Base-by-base conservation (phyloP, 352 stramenopile genomes). In the Pythium dissimile region DNA sequence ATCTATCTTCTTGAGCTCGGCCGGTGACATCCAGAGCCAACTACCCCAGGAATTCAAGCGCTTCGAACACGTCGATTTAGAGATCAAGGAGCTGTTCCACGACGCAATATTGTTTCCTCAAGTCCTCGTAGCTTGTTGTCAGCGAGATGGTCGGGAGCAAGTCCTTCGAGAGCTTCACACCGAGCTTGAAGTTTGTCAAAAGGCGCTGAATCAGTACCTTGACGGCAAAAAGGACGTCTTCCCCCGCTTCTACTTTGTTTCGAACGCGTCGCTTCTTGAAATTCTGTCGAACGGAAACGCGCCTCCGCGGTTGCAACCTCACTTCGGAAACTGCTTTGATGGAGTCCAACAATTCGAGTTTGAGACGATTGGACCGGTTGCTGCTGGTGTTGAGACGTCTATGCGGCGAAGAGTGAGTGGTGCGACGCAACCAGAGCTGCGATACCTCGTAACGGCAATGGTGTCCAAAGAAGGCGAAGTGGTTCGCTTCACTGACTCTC, bases 151-250 rank as follows among this genome's bases (percentile, higher is more conserved):
- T 1, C 80, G 89, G 12, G 92, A 92, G 55, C 62, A 77, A 34
- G 65, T 89, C 47, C 74, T 98, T 5, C 80, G 77, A 15, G 80
- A 92, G 1, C 86, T 97, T 55, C 82, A 89, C 12, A 63, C 79
- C 26, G 93, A 96, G 61, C 77, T 98, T 15, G 94, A 98, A 64
- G 80, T 98, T 43, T 98, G 95, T 34, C 92, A 98, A 54, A 97
- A 98, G 64, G 94, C 91, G 24, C 71, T 98, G 4, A 97, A 98
- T 58, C 85, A 98, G 62, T 98, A 98, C 59, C 76, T 98, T 16
- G 91, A 98, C 47, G 90, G 91, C 44, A 98, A 98, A 73, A 98
- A 98, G 68, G 96, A 98, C 51, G 90, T 97, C 6, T 97, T 97
- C 48, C 89, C 95, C 12, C 76, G 94, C n/a, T 98, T 98, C 61